Percentiles rank a stretch among this genome's conserved stretches.
These are phyloP conservation scores for Paecilomyces dactylethromorphus DNA, from an alignment of 2,329 filamentous ascomycete species.

Conservation along the genomic window DNA sequence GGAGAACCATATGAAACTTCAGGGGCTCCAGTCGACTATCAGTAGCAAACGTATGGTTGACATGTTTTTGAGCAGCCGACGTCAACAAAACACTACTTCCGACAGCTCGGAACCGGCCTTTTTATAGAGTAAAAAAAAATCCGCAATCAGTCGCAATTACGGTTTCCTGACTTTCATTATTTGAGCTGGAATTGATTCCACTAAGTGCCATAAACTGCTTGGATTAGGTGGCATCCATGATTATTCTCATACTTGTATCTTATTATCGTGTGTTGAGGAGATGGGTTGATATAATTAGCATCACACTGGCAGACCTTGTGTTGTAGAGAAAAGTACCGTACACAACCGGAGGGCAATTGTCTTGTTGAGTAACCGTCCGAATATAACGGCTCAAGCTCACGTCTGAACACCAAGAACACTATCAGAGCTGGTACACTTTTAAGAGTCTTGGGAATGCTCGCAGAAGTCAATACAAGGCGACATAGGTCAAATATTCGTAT, in stretches of 20 bases:
- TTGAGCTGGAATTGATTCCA: not conserved
- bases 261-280: not conserved
- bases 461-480: not conserved
- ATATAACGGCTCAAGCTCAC: not conserved
- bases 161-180: not conserved
- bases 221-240: not conserved
- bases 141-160: not conserved
- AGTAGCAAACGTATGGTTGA: constrained; percentile 19
- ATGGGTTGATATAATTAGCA: not conserved
- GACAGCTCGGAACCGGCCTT: not conserved
- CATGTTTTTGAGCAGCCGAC: not conserved
- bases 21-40: constrained; percentile 18
- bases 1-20: constrained; percentile 12
- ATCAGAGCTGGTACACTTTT: not conserved
- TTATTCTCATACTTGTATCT: not conserved
- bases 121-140: not conserved
- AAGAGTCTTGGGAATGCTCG: not conserved
- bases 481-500: not conserved
- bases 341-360: not conserved
- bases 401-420: not conserved
- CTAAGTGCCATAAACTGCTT: not conserved
- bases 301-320: not conserved
- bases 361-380: not conserved
- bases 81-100: not conserved
- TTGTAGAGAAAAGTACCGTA: not conserved